Evolutionary conservation across 768 basidiomycete genomes (phyloP).

Genomic region (Sporobolomyces phaffii): DNA sequence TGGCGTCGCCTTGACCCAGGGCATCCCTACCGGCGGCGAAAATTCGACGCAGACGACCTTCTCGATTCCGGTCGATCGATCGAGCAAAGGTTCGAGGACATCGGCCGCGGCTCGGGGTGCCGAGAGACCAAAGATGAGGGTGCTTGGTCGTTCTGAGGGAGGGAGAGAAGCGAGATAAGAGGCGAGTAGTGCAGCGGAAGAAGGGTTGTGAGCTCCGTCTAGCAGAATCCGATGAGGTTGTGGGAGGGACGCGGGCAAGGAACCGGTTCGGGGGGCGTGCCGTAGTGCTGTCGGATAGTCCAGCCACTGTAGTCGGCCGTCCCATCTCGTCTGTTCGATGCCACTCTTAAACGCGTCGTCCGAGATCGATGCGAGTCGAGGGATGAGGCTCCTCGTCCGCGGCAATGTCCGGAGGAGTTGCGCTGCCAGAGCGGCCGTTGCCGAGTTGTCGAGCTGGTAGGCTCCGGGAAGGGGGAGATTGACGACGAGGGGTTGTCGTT

Average conservation of each 20-base stretch:
- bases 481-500: too few species aligned
- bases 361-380: conserved; percentile 49
- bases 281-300: conserved; percentile 9
- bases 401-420: conserved; percentile 55
- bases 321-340: conserved; percentile 62
- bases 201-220: conserved; percentile 90
- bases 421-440: conserved; percentile 60
- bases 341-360: conserved; percentile 55
- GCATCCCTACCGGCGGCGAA: conserved; percentile 75
- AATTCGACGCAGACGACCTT: conserved; percentile 60
- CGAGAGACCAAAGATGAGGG: conserved; percentile 75
- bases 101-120: conserved; percentile 54
- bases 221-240: conserved; percentile 54
- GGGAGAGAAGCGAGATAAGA: conserved; percentile 56
- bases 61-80: conserved; percentile 34
- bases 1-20: conserved; percentile 72
- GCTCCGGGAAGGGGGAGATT: conserved; percentile 64
- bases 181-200: conserved; percentile 64
- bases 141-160: conserved; percentile 48
- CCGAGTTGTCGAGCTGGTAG: conserved; percentile 82
- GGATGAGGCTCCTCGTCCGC: conserved; percentile 40
- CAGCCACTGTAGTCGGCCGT: conserved; percentile 69
- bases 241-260: conserved; percentile 36
- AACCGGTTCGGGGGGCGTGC: conserved; percentile 33
- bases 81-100: conserved; percentile 40